Percentiles rank a stretch among this genome's conserved stretches.
These are phyloP conservation scores for Ganoderma sinense DNA, from an alignment of 1,284 basidiomycete genomes.

Conservation along the genomic window DNA sequence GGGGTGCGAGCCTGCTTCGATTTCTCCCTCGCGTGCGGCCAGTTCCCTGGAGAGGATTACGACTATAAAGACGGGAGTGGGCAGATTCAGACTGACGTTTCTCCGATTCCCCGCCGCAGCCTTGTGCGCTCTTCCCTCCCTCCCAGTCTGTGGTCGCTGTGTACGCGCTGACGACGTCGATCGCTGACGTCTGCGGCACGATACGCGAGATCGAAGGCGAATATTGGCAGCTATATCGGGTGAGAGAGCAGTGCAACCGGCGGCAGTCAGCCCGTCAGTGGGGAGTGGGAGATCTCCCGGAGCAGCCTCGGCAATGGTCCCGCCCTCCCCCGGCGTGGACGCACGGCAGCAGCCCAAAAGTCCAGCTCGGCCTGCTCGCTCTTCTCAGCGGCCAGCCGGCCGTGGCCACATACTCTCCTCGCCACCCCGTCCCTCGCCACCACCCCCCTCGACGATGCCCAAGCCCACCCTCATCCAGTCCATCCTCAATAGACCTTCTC, in stretches of 20 bases:
- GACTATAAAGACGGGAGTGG: background rate
- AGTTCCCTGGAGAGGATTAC: constrained; percentile 1
- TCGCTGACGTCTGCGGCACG: constrained; percentile 4
- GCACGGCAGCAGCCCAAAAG: constrained; percentile 6
- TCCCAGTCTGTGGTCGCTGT: background rate
- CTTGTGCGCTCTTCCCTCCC: background rate
- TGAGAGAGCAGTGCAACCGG: background rate
- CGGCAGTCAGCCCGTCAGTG: background rate
- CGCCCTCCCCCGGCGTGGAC: background rate
- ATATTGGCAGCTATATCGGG: constrained; percentile 2
- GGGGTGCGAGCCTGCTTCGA: constrained; percentile 1
- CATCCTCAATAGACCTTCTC: constrained; percentile 63
- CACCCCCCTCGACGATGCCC: constrained; percentile 45
- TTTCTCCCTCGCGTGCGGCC: constrained; percentile 4
- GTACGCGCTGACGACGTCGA: background rate
- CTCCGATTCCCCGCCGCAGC: constrained; percentile 2
- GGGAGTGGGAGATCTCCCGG: constrained; percentile 8
- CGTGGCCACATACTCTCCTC: constrained; percentile 15
- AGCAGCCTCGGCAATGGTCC: constrained; percentile 13
- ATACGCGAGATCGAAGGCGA: background rate
- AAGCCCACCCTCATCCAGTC: constrained; percentile 68
- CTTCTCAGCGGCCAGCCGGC: constrained; percentile 12
- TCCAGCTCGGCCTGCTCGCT: constrained; percentile 7
- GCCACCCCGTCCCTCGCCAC: constrained; percentile 5
- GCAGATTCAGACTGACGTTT: background rate